These are phyloP conservation scores for Exophiala calicioides DNA, from an alignment of 2,329 filamentous ascomycete species.

Conservation along the genomic window DNA sequence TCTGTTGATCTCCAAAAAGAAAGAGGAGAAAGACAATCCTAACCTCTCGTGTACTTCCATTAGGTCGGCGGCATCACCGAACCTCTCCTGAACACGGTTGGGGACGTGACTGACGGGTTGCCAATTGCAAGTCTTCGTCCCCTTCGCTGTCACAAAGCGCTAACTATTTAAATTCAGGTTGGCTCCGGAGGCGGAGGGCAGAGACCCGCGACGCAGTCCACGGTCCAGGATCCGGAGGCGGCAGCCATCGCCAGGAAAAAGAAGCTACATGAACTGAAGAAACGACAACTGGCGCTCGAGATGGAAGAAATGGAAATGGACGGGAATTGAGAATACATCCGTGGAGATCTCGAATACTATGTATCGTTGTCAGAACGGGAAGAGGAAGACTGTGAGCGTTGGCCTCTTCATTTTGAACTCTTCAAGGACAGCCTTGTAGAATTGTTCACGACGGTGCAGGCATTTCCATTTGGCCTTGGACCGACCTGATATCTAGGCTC, in stretches of 20 bases:
- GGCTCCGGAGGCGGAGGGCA: not conserved
- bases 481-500: too few species aligned
- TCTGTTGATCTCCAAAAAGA: too few species aligned
- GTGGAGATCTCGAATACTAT: too few species aligned
- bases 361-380: too few species aligned
- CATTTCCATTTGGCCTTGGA: too few species aligned
- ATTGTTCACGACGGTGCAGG: too few species aligned
- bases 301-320: conserved; percentile 1
- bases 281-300: not conserved
- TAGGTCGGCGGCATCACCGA: not conserved
- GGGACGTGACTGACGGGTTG: not conserved
- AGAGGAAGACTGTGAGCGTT: too few species aligned
- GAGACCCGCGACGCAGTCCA: not conserved
- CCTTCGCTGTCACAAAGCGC: not conserved
- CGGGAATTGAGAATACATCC: too few species aligned
- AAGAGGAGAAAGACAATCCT: too few species aligned
- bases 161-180: not conserved
- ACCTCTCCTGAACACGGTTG: not conserved
- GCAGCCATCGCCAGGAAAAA: not conserved
- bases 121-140: not conserved
- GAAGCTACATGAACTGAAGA: not conserved
- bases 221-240: not conserved
- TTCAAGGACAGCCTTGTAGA: too few species aligned
- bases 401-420: too few species aligned
- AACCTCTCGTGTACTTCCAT: too few species aligned